Evolutionary conservation across 2,329 filamentous ascomycete species (phyloP), one percentile per base, ranked within the genome.

Genomic region (Colletotrichum theobromicola): DNA sequence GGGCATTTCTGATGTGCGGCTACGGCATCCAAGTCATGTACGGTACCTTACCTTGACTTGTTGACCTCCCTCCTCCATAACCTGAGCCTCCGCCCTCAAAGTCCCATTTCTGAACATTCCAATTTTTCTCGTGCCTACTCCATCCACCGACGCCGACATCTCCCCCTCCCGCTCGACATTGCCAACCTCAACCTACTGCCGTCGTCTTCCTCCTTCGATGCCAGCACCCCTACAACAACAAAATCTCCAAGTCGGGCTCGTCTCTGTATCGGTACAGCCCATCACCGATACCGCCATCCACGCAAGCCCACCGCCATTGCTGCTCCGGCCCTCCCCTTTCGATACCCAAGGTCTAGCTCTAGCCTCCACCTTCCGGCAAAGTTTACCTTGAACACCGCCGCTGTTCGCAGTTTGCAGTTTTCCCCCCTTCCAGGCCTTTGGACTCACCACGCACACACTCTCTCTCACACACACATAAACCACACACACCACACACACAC

Each of bases 101-200:
- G 66, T 67, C 68, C 68, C 62, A 74, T 67, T 70, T 63, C 72
- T 66, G 57, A 37, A 34, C 61, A 71, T 70, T 75, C 65, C 46
- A 62, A 58, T 73, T 73, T 73, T 69, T 69, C 61, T 75, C 37
- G 58, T 55, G 58, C 69, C 64, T 75, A 26, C 60, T 69, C 46
- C 58, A 69, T 74, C 63, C 50, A 63, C 37, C 50, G 58, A 60
- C 53, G n/a, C 65, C 57, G 34, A 7, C 42, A 57, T 32, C 64
- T 64, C 30, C 37, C 26, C 57, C 46, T 58, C 30, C 26, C 16
- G 15, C 68, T 37, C 55, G 32, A 30, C 53, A 15, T 35, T 26
- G 18, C 18, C 53, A 46, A 46, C 9, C 37, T 46, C 37, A 18
- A 46, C 37, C 37, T 46, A 7, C 37, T 21, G 12, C n/a, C 18